Evolutionary conservation across 2,329 filamentous ascomycete genomes (phyloP).

Genomic region (Fusarium sp.): DNA sequence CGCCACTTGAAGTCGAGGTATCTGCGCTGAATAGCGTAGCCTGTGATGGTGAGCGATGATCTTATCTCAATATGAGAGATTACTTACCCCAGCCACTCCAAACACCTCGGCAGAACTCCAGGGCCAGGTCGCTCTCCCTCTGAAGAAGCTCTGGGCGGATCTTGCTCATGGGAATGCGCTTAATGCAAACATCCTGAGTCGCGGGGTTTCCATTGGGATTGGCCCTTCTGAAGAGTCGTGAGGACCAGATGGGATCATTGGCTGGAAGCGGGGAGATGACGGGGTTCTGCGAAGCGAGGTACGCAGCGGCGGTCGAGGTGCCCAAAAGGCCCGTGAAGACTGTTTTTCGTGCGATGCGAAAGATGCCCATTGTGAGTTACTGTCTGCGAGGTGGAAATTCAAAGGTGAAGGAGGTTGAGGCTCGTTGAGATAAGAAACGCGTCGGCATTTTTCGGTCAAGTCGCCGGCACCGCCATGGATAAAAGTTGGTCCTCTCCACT

Average conservation of each 20-base stretch:
- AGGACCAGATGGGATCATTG: constrained; percentile 74
- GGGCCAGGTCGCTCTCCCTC: constrained; percentile 69
- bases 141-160: constrained; percentile 77
- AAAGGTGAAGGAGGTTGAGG: constrained; percentile 7
- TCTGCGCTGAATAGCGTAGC: constrained; percentile 71
- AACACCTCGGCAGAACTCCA: constrained; percentile 77
- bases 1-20: constrained; percentile 73
- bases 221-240: constrained; percentile 68
- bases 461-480: constrained; percentile 17
- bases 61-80: not conserved
- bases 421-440: constrained; percentile 28
- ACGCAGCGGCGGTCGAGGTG: constrained; percentile 64
- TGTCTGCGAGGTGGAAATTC: not conserved
- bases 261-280: constrained; percentile 71
- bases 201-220: constrained; percentile 76
- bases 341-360: constrained; percentile 64
- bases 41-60: constrained; percentile 52
- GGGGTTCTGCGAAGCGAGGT: constrained; percentile 67
- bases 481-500: constrained; percentile 12
- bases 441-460: constrained; percentile 27
- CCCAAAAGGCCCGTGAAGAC: constrained; percentile 63
- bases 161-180: constrained; percentile 73
- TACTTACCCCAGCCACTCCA: constrained; percentile 75
- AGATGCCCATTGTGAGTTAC: constrained; percentile 65
- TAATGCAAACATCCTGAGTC: constrained; percentile 75